Percentiles rank a stretch among this genome's conserved stretches.
Evolutionary conservation across 805 yeast species (phyloP).

Genomic region (Starmerella cellae): DNA sequence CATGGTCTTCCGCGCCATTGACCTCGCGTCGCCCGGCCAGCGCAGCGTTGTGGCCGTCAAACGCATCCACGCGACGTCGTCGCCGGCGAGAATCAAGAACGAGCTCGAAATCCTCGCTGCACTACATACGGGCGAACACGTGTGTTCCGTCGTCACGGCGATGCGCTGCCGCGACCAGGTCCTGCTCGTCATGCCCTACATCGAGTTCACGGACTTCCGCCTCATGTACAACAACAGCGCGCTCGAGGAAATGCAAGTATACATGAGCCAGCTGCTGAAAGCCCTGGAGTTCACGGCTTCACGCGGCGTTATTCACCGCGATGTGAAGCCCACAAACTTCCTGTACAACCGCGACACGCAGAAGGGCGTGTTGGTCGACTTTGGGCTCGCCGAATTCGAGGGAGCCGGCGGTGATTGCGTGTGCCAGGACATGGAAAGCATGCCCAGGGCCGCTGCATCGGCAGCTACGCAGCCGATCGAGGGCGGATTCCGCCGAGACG

Average conservation of each 20-base stretch:
- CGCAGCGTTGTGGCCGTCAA: constrained; percentile 60
- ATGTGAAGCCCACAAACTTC: constrained; percentile 76
- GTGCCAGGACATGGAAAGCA: constrained; percentile 12
- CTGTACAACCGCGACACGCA: constrained; percentile 51
- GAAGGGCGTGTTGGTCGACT: constrained; percentile 77
- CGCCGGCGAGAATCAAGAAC: constrained; percentile 80
- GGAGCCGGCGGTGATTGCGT: constrained; percentile 14
- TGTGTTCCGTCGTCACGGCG: constrained; percentile 85
- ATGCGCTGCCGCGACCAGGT: constrained; percentile 82
- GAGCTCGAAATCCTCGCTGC: constrained; percentile 59
- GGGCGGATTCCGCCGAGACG: constrained; percentile 74
- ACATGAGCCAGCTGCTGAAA: constrained; percentile 64
- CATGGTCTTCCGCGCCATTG: constrained; percentile 50
- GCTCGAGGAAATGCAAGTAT: constrained; percentile 62
- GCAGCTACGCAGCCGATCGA: constrained; percentile 25
- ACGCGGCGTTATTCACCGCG: constrained; percentile 77
- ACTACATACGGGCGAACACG: constrained; percentile 38
- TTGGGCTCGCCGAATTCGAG: constrained; percentile 72
- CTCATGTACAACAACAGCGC: constrained; percentile 73
- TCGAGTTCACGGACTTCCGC: constrained; percentile 80
- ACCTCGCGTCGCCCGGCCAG: constrained; percentile 22
- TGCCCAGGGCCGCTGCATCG: constrained; percentile 20
- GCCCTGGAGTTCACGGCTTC: constrained; percentile 66
- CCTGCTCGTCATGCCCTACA: constrained; percentile 81
- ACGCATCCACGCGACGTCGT: constrained; percentile 86